A percentile compares a stretch with the other conserved stretches of the same genome.
phyloP scores from a whole-genome alignment of 345 rosid genomes.

The Aquilaria yunnanensis region DNA sequence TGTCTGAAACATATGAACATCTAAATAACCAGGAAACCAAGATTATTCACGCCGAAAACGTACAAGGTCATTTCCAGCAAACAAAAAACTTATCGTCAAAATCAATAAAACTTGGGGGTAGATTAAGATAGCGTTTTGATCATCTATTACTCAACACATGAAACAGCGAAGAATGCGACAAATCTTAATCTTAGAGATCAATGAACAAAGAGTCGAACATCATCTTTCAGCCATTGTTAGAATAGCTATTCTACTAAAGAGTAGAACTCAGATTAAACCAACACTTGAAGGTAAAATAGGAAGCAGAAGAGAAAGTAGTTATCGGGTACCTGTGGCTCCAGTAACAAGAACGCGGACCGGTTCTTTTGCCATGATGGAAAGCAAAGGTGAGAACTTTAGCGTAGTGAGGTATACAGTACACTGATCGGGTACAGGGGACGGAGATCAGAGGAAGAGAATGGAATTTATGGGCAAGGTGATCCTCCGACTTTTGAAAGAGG shows the following conservation, averaged over 20 bases:
- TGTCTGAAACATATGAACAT: neutral
- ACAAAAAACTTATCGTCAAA: neutral
- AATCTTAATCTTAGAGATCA: neutral
- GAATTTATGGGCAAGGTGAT: too few relatives aligned
- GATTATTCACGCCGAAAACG: too few relatives aligned
- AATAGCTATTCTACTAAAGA: neutral
- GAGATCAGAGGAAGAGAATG: too few relatives aligned
- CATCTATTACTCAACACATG: neutral
- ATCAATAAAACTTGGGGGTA: neutral
- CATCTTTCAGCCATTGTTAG: neutral
- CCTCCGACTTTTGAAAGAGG: too few relatives aligned
- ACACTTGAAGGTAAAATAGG: neutral
- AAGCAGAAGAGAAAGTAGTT: neutral
- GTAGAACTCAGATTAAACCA: neutral
- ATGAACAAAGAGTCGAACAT: neutral
- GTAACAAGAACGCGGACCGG: slow-evolving; percentile 58
- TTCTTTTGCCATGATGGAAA: slow-evolving; percentile 36
- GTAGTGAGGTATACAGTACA: too few relatives aligned
- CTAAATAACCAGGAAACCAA: neutral
- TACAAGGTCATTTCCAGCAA: neutral
- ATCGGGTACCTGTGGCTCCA: slow-evolving; percentile 69
- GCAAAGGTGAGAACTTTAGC: too few relatives aligned
- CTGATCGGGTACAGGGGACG: too few relatives aligned
- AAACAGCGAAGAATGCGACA: neutral
- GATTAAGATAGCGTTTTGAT: too few relatives aligned